phyloP scores from a whole-genome alignment of 1,284 basidiomycete genomes.

The Sporisorium reilianum region DNA sequence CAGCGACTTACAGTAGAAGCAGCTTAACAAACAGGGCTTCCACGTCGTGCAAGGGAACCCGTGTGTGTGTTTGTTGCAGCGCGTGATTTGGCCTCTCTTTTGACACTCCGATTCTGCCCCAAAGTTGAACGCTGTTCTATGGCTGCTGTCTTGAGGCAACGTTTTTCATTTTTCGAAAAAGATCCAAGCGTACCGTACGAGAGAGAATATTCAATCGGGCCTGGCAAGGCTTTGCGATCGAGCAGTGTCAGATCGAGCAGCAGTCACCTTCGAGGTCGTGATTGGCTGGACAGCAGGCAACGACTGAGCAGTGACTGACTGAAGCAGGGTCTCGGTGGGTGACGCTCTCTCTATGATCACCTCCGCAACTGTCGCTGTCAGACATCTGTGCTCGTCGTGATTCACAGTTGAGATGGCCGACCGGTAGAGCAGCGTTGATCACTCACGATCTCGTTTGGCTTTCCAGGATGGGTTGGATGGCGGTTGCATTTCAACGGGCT shows the following conservation, averaged over 20 bases:
- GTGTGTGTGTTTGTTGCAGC: slow-evolving; percentile 3
- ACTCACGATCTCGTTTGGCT: neutral
- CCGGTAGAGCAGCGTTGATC: too few relatives aligned
- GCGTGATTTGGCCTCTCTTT: neutral
- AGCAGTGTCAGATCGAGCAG: neutral
- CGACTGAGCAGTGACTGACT: neutral
- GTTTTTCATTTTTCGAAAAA: slow-evolving; percentile 8
- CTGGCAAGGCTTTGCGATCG: neutral
- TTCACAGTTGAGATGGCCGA: too few relatives aligned
- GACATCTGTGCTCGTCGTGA: neutral
- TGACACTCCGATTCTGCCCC: slow-evolving; percentile 36
- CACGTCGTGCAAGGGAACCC: neutral
- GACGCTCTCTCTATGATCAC: slow-evolving; percentile 35
- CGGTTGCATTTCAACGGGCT: too few relatives aligned
- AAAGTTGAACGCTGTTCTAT: slow-evolving; percentile 40
- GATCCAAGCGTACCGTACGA: slow-evolving; percentile 4
- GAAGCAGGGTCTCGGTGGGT: slow-evolving; percentile 26
- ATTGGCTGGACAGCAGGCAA: slow-evolving; percentile 13
- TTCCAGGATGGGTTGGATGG: neutral
- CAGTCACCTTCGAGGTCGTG: neutral
- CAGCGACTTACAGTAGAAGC: too few relatives aligned
- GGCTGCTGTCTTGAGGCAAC: slow-evolving; percentile 12
- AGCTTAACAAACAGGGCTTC: neutral
- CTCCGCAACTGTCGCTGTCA: slow-evolving; percentile 26
- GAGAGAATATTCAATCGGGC: slow-evolving; percentile 1